These are phyloP conservation scores for Plasmopara muralis DNA, from an alignment of 352 stramenopile species.

Conservation along the genomic window DNA sequence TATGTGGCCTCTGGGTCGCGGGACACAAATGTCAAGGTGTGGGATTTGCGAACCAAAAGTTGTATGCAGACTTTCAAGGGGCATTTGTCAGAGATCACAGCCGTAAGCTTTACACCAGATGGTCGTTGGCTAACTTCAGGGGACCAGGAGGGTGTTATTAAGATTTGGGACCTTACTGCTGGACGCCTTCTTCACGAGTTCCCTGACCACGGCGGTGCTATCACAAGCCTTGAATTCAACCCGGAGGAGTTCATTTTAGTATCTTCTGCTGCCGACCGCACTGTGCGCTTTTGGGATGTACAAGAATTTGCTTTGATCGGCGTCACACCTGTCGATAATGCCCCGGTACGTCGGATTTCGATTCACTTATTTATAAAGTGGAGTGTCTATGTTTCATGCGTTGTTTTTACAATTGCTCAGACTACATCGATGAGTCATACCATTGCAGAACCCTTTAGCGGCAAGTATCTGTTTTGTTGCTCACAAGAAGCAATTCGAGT, in stretches of 20 bases:
- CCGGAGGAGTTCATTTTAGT: constrained; percentile 83
- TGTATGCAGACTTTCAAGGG: constrained; percentile 86
- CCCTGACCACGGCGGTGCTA: constrained; percentile 59
- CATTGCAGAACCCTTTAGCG: constrained; percentile 62
- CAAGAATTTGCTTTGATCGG: constrained; percentile 77
- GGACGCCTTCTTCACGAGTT: constrained; percentile 74
- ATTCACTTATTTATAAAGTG: neutral
- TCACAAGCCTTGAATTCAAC: constrained; percentile 81
- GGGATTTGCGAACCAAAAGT: constrained; percentile 78
- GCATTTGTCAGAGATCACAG: constrained; percentile 68
- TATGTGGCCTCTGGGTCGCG: constrained; percentile 77
- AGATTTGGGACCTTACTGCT: constrained; percentile 81
- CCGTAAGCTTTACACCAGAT: constrained; percentile 73
- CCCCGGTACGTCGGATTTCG: constrained; percentile 33
- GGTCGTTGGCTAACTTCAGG: constrained; percentile 80
- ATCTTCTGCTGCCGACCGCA: constrained; percentile 67
- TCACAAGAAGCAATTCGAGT: constrained; percentile 71
- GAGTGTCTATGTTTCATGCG: neutral
- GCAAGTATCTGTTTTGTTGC: constrained; percentile 74
- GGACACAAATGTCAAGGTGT: constrained; percentile 84
- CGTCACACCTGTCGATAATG: constrained; percentile 70
- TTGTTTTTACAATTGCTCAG: constrained; percentile 16
- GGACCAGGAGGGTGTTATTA: constrained; percentile 61
- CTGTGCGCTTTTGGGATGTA: constrained; percentile 82
- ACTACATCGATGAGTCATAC: constrained; percentile 82